Conservation (phyloP, 2,329 filamentous ascomycete species). For the Tolypocladium tundrense region DNA sequence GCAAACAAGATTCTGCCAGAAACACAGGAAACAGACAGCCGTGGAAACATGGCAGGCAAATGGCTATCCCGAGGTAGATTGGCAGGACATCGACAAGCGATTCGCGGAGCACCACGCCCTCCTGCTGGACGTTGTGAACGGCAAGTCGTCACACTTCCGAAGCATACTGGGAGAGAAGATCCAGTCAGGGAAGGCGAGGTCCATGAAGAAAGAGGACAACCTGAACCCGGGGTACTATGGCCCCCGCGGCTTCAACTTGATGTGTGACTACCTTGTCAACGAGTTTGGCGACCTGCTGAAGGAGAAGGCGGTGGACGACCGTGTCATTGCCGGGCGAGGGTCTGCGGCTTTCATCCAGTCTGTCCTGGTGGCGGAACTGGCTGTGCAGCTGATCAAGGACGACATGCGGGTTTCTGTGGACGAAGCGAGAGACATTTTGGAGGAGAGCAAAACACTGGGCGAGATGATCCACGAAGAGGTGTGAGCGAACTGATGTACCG, state of each 20-base stretch:
- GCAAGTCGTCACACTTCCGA: constrained; percentile 51
- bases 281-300: constrained; percentile 51
- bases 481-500: constrained; percentile 6
- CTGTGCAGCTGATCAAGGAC: constrained; percentile 43
- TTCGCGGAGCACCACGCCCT: constrained; percentile 44
- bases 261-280: constrained; percentile 59
- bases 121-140: constrained; percentile 50
- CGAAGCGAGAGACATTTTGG: constrained; percentile 44
- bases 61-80: constrained; percentile 63
- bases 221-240: constrained; percentile 78
- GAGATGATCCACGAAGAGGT: constrained; percentile 55
- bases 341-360: constrained; percentile 60
- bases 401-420: constrained; percentile 36
- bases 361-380: constrained; percentile 67
- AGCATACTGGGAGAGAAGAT: constrained; percentile 44
- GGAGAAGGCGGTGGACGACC: constrained; percentile 51
- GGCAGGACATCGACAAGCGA: constrained; percentile 49
- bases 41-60: constrained; percentile 33
- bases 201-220: constrained; percentile 46
- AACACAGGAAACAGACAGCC: constrained; percentile 49
- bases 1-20: constrained; percentile 53
- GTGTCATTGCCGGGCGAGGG: constrained; percentile 55
- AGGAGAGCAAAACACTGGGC: constrained; percentile 57
- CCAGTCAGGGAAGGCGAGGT: constrained; percentile 47
- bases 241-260: constrained; percentile 56